These are phyloP conservation scores for Plasmodium gallinaceum DNA, from an alignment of 169 alveolate species.

Conservation along the genomic window DNA sequence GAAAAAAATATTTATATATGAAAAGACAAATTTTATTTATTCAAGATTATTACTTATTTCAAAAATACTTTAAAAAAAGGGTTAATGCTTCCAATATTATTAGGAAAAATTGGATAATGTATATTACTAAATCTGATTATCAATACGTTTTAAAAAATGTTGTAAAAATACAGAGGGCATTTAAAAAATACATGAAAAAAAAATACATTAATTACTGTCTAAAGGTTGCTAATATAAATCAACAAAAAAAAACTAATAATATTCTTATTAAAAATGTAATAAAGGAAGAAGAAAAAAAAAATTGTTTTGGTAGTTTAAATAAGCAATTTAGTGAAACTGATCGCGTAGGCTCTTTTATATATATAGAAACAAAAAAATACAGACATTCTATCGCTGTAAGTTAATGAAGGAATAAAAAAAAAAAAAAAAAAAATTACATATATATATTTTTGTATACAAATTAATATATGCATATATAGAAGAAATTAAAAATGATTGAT, in stretches of 20 bases:
- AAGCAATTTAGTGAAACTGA: slow-evolving; percentile 2
- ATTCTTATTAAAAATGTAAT: slow-evolving; percentile 16
- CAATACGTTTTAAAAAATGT: slow-evolving; percentile 25
- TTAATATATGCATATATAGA: background rate
- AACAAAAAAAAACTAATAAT: slow-evolving; percentile 16
- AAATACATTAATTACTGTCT: slow-evolving; percentile 52
- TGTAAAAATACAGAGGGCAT: slow-evolving; percentile 61
- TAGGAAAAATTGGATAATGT: slow-evolving; percentile 56
- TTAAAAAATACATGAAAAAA: slow-evolving; percentile 50
- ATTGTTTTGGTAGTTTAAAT: background rate
- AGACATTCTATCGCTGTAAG: slow-evolving; percentile 66
- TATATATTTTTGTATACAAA: background rate
- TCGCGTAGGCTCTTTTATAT: slow-evolving; percentile 69
- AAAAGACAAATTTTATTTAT: slow-evolving; percentile 36
- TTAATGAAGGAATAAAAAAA: background rate
- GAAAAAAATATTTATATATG: slow-evolving; percentile 46
- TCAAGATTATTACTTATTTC: slow-evolving; percentile 67
- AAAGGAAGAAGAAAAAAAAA: slow-evolving; percentile 3
- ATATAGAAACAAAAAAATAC: slow-evolving; percentile 14
- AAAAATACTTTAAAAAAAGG: slow-evolving; percentile 52
- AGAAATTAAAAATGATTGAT: background rate
- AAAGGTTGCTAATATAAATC: slow-evolving; percentile 19
- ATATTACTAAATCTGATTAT: slow-evolving; percentile 64
- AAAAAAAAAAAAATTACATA: background rate
- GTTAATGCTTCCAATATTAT: slow-evolving; percentile 48